A percentile compares a stretch with the other conserved stretches of the same genome.
Conservation (phyloP, 805 yeast genomes). For the Candida schatavii region DNA sequence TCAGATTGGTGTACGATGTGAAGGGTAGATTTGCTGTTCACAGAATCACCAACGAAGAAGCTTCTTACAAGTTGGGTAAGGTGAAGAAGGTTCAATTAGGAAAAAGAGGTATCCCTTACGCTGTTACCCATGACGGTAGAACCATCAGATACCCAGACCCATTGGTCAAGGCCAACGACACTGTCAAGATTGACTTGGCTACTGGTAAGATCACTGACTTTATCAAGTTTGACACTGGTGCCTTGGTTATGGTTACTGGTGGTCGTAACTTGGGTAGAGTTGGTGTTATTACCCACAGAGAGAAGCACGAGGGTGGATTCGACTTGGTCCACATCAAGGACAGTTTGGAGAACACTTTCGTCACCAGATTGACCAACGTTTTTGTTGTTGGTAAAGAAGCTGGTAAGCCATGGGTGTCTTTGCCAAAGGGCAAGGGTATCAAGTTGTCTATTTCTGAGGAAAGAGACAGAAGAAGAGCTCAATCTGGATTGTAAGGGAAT, state of each 20-base stretch:
- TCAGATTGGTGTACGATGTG: constrained; percentile 97
- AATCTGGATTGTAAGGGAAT: constrained; percentile 37
- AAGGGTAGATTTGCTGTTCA: constrained; percentile 99
- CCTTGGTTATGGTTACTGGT: constrained; percentile 64
- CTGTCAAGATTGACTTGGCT: constrained; percentile 95
- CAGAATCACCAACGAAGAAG: constrained; percentile 99
- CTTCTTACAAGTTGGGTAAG: constrained; percentile 96
- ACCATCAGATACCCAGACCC: constrained; percentile 99
- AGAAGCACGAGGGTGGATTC: constrained; percentile 97
- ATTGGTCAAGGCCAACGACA: constrained; percentile 92
- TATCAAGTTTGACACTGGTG: constrained; percentile 25
- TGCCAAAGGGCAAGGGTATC: constrained; percentile 99
- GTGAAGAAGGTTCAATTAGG: constrained; percentile 98
- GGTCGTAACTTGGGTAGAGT: constrained; percentile 99
- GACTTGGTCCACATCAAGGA: constrained; percentile 97
- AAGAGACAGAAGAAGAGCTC: constrained; percentile 97
- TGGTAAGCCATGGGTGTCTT: constrained; percentile 88
- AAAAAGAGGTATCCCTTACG: constrained; percentile 97
- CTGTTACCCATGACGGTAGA: constrained; percentile 99
- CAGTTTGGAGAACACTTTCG: constrained; percentile 90
- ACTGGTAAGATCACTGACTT: constrained; percentile 79
- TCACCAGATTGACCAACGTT: constrained; percentile 90
- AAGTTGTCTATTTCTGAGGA: constrained; percentile 94
- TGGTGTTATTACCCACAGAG: constrained; percentile 94
- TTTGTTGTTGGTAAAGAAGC: constrained; percentile 90